These are phyloP conservation scores for Coniochaeta sp. DNA, from an alignment of 2,329 filamentous ascomycete species.

Conservation along the genomic window DNA sequence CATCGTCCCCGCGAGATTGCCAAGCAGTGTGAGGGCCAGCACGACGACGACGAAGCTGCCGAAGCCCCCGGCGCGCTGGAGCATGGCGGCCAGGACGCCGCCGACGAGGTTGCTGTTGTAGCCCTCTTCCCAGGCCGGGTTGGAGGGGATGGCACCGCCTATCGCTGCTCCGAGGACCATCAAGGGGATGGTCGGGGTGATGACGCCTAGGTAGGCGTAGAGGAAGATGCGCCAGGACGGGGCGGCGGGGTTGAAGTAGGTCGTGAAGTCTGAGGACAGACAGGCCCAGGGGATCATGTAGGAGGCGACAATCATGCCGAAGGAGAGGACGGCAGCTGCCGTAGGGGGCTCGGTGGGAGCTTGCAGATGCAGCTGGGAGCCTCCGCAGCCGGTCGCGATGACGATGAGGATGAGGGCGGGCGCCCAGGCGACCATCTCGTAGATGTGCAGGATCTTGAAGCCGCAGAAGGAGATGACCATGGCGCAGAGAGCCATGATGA, in stretches of 20 bases:
- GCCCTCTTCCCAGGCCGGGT: constrained; percentile 1
- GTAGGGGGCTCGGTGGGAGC: constrained; percentile 28
- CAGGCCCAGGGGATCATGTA: constrained; percentile 56
- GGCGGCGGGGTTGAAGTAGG: background rate
- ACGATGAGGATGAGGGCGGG: constrained; percentile 44
- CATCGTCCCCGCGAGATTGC: constrained; percentile 28
- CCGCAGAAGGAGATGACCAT: constrained; percentile 53
- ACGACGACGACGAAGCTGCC: constrained; percentile 30
- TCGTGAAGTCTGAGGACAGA: background rate
- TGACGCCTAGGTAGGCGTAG: constrained; percentile 4
- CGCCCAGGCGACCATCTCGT: constrained; percentile 49
- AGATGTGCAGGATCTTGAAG: constrained; percentile 46
- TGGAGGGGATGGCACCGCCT: constrained; percentile 5
- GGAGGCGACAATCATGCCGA: constrained; percentile 53
- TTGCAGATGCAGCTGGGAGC: background rate
- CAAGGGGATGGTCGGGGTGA: constrained; percentile 3
- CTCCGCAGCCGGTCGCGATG: constrained; percentile 21
- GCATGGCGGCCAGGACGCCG: constrained; percentile 5
- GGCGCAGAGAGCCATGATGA: constrained; percentile 47
- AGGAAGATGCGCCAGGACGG: background rate
- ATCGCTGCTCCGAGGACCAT: constrained; percentile 9
- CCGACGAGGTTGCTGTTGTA: constrained; percentile 2
- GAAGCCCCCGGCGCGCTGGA: constrained; percentile 2
- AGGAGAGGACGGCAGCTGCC: constrained; percentile 43
- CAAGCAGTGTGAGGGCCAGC: constrained; percentile 28